Conservation (phyloP, 1,284 basidiomycete species). For the Austroboletus niveus region DNA sequence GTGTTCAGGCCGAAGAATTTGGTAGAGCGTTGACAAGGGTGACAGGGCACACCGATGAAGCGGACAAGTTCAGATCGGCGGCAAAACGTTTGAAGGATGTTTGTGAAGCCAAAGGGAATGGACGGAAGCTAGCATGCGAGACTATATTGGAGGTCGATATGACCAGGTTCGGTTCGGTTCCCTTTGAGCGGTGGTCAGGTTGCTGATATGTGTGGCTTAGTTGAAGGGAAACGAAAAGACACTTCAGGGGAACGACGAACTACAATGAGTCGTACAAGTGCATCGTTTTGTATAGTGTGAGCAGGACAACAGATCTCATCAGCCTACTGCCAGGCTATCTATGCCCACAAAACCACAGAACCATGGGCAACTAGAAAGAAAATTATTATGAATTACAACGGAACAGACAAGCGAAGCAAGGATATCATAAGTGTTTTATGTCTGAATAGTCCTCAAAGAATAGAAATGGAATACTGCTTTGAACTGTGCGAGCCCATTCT, state of each 20-base stretch:
- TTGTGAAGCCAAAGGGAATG: constrained; percentile 9
- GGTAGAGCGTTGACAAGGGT: constrained; percentile 7
- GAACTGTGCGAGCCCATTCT: not conserved
- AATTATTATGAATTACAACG: too few species aligned
- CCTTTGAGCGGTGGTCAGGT: too few species aligned
- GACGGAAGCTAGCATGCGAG: constrained; percentile 1
- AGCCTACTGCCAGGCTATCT: too few species aligned
- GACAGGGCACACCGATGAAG: constrained; percentile 8
- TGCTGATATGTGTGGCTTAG: too few species aligned
- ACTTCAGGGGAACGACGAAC: too few species aligned
- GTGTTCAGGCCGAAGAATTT: constrained; percentile 10
- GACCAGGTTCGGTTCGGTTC: not conserved
- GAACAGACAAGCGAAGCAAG: not conserved
- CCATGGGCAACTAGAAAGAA: too few species aligned
- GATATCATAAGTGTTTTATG: not conserved
- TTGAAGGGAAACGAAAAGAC: too few species aligned
- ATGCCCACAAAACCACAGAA: too few species aligned
- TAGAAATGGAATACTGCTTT: not conserved
- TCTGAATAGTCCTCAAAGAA: too few species aligned
- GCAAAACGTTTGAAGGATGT: constrained; percentile 8
- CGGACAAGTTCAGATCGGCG: not conserved
- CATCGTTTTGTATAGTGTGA: too few species aligned
- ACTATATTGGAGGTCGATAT: not conserved
- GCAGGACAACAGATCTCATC: too few species aligned
- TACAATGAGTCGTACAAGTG: too few species aligned